Evolutionary conservation across 495 filamentous ascomycete genomes (phyloP).

Genomic region (Neurospora africana): DNA sequence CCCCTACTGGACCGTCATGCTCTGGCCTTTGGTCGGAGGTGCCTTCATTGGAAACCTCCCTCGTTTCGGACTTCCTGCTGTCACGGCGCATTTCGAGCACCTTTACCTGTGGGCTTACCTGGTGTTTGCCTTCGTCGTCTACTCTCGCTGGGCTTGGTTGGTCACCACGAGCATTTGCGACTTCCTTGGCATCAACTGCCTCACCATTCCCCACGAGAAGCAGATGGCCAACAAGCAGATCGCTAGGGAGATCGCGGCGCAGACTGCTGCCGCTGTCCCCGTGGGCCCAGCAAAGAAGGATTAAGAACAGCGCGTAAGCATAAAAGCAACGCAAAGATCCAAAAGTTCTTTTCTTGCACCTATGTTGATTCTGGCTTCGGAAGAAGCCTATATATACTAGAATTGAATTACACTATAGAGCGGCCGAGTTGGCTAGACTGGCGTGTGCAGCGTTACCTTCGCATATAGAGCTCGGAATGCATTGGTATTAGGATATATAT

Average conservation of each 20-base stretch:
- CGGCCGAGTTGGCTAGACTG: background rate
- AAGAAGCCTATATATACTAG: background rate
- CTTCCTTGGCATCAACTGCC: constrained; percentile 85
- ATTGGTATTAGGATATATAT: background rate
- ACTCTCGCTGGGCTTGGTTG: constrained; percentile 84
- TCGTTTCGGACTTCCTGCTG: constrained; percentile 54
- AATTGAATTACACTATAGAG: background rate
- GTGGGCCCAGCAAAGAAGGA: background rate
- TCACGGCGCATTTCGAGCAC: constrained; percentile 54
- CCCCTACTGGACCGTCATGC: constrained; percentile 89
- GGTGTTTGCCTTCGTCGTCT: constrained; percentile 66
- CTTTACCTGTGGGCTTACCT: constrained; percentile 78
- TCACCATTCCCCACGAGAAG: constrained; percentile 69
- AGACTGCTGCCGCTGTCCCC: background rate
- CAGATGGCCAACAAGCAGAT: constrained; percentile 32
- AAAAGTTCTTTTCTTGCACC: background rate
- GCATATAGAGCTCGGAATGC: background rate
- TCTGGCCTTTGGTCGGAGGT: constrained; percentile 74
- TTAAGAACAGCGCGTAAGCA: background rate
- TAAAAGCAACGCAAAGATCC: background rate
- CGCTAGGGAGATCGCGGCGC: constrained; percentile 14
- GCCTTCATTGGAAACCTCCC: constrained; percentile 78
- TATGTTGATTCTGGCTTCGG: background rate
- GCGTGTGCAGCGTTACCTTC: background rate
- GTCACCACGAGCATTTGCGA: constrained; percentile 87